These are phyloP conservation scores for Neltuma alba DNA, from an alignment of 306 rosid genomes.

Conservation along the genomic window DNA sequence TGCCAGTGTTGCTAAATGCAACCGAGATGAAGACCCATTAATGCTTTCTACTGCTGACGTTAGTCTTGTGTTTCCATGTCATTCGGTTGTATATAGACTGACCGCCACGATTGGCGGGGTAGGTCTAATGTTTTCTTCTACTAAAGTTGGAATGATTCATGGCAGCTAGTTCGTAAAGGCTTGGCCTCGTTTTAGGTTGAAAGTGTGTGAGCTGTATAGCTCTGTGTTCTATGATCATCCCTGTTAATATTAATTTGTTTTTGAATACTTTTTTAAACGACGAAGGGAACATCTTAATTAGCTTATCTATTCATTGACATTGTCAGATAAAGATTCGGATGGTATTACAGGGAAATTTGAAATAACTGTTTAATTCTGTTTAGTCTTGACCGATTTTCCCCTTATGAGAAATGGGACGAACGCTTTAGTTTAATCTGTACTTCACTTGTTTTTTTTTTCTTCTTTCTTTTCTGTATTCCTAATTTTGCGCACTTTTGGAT, in stretches of 20 bases:
- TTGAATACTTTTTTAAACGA: too few relatives aligned
- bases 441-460: too few relatives aligned
- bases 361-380: not conserved
- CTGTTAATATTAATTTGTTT: not conserved
- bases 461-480: not conserved
- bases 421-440: not conserved
- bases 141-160: not conserved
- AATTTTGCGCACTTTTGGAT: not conserved
- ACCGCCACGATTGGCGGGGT: not conserved
- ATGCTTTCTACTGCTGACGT: not conserved
- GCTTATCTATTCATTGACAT: not conserved
- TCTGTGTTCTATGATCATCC: not conserved
- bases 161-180: not conserved
- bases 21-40: not conserved
- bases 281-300: not conserved
- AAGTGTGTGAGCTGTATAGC: not conserved
- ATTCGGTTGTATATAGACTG: not conserved
- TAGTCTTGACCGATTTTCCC: not conserved
- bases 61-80: not conserved
- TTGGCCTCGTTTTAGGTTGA: not conserved
- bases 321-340: not conserved
- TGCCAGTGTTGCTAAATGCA: not conserved
- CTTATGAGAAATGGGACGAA: too few relatives aligned
- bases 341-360: not conserved
- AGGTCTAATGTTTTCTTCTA: not conserved